Conservation (phyloP, 192 early-diverging fungal species). For the Coemansia sp. region DNA sequence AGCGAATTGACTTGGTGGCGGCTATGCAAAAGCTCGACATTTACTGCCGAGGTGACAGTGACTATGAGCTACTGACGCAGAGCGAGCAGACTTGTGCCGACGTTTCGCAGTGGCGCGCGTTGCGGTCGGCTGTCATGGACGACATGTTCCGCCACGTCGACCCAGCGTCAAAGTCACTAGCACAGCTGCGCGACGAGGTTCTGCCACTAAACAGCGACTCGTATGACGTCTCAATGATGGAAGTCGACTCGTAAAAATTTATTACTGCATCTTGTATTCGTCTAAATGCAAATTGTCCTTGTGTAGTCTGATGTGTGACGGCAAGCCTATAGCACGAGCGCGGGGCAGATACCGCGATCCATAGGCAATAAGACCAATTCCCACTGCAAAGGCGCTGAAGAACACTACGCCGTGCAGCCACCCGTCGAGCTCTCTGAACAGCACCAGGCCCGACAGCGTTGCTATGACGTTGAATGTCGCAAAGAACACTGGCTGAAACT, state of each 20-base stretch:
- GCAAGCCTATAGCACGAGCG: slow-evolving; percentile 38
- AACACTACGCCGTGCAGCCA: slow-evolving; percentile 37
- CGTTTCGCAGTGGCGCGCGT: slow-evolving; percentile 50
- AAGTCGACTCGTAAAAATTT: not conserved
- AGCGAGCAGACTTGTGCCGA: slow-evolving; percentile 46
- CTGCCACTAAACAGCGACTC: not conserved
- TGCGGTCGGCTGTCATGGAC: slow-evolving; percentile 39
- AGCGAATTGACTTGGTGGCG: slow-evolving; percentile 23
- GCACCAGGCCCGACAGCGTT: slow-evolving; percentile 41
- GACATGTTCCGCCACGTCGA: slow-evolving; percentile 47
- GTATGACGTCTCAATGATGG: not conserved
- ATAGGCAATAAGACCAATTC: slow-evolving; percentile 45
- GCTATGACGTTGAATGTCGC: slow-evolving; percentile 56
- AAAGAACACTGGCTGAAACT: slow-evolving; percentile 60
- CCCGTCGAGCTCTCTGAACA: slow-evolving; percentile 52
- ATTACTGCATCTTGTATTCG: slow-evolving; percentile 12
- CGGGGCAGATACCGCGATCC: slow-evolving; percentile 49
- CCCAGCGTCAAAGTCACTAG: slow-evolving; percentile 37
- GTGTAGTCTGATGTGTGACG: slow-evolving; percentile 51
- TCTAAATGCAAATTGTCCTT: slow-evolving; percentile 43
- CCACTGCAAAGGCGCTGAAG: slow-evolving; percentile 32
- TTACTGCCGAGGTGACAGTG: slow-evolving; percentile 50
- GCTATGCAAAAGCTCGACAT: slow-evolving; percentile 43
- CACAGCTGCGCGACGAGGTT: slow-evolving; percentile 31
- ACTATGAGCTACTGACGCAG: slow-evolving; percentile 53